These are phyloP conservation scores for Suillus paluster DNA, from an alignment of 768 basidiomycete genomes.

Conservation along the genomic window DNA sequence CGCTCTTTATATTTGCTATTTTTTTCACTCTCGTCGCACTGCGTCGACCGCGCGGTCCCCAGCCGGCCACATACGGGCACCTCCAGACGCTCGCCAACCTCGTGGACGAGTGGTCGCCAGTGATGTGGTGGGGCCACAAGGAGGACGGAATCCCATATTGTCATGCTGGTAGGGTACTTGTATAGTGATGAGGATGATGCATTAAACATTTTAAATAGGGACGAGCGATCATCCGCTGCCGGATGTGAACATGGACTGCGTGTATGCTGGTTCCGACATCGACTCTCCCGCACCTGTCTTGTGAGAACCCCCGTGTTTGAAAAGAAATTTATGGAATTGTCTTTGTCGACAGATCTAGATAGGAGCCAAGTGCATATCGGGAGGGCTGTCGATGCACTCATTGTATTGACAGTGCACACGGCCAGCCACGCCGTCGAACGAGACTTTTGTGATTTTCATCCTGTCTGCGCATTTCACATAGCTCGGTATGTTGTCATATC, in stretches of 20 bases:
- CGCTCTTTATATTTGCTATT: constrained; percentile 25
- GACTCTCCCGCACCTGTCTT: neutral
- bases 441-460: neutral
- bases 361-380: neutral
- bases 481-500: no score
- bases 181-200: neutral
- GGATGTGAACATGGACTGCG: constrained; percentile 2
- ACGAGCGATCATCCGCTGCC: constrained; percentile 6
- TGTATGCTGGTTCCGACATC: constrained; percentile 1
- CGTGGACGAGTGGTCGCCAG: constrained; percentile 39
- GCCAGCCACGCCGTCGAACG: neutral
- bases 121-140: constrained; percentile 25
- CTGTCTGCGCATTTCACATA: no score
- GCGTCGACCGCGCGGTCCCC: constrained; percentile 24
- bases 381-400: neutral
- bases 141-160: constrained; percentile 9
- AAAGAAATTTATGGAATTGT: neutral
- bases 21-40: constrained; percentile 20
- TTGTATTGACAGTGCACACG: neutral
- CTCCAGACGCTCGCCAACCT: constrained; percentile 40
- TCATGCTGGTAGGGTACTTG: neutral
- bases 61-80: constrained; percentile 38
- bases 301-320: neutral
- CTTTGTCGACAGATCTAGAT: neutral
- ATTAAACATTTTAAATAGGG: neutral